Percentiles rank a stretch among this genome's conserved stretches.
Evolutionary conservation across 2,329 filamentous ascomycete species (phyloP).

Genomic region (Cordyceps cateniannulata): DNA sequence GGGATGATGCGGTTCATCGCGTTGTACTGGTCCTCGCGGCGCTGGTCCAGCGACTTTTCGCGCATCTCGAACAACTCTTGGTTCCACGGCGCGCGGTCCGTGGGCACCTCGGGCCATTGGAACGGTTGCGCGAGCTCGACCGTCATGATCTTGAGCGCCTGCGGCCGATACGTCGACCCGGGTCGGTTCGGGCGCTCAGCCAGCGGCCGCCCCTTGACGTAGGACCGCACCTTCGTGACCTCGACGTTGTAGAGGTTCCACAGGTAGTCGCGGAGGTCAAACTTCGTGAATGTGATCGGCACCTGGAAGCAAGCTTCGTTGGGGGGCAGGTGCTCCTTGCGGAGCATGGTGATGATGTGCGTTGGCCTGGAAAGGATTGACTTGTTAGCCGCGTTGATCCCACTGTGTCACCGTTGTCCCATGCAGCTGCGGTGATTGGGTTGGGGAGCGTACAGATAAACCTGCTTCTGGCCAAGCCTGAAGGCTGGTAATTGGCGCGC

Average conservation of each 20-base stretch:
- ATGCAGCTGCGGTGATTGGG: neutral
- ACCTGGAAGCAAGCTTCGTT: conserved; percentile 86
- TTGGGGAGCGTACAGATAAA: conserved; percentile 45
- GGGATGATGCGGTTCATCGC: conserved; percentile 29
- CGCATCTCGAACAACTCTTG: conserved; percentile 50
- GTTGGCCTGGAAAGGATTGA: conserved; percentile 55
- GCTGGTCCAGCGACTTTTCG: conserved; percentile 38
- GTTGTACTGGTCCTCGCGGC: conserved; percentile 28
- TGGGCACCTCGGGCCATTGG: conserved; percentile 70
- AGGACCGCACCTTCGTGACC: conserved; percentile 68
- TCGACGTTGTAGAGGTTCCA: conserved; percentile 77
- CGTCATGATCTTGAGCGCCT: conserved; percentile 84
- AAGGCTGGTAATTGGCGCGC: conserved; percentile 36
- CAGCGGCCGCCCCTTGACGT: conserved; percentile 57
- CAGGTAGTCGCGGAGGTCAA: conserved; percentile 93
- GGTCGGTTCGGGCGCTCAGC: conserved; percentile 43
- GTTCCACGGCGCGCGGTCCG: conserved; percentile 58
- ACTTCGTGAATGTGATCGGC: conserved; percentile 88
- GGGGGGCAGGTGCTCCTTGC: conserved; percentile 62
- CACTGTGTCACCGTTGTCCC: neutral
- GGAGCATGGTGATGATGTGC: conserved; percentile 73
- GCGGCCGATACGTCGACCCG: conserved; percentile 62
- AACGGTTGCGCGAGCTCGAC: conserved; percentile 85
- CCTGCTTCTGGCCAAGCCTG: conserved; percentile 45
- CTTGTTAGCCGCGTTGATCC: neutral